A percentile compares a stretch with the other conserved stretches of the same genome.
These are phyloP conservation scores for Oidiodendron maius DNA, from an alignment of 495 filamentous ascomycete genomes.

Conservation along the genomic window DNA sequence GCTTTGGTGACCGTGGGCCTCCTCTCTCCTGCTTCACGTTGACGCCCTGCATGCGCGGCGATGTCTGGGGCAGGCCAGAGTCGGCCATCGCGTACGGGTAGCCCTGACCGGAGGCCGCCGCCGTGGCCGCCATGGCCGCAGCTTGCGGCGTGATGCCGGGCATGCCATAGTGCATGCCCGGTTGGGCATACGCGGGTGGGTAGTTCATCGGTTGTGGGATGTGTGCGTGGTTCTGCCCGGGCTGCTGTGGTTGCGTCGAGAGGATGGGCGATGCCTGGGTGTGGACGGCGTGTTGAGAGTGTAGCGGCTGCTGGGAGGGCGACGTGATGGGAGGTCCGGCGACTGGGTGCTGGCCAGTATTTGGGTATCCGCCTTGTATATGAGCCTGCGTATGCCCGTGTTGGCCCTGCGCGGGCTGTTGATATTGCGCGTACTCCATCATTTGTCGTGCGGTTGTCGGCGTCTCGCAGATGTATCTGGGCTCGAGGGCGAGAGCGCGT, in stretches of 20 bases:
- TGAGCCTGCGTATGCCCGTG: constrained; percentile 48
- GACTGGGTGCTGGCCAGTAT: constrained; percentile 36
- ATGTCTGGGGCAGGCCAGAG: constrained; percentile 47
- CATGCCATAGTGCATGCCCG: constrained; percentile 56
- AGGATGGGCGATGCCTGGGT: constrained; percentile 53
- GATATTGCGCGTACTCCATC: constrained; percentile 69
- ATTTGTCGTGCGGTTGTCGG: constrained; percentile 36
- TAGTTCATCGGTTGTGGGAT: constrained; percentile 49
- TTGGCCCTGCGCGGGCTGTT: constrained; percentile 46
- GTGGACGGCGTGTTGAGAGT: constrained; percentile 49
- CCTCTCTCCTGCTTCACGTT: constrained; percentile 51
- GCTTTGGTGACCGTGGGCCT: constrained; percentile 51
- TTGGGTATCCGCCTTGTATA: constrained; percentile 41
- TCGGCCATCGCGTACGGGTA: constrained; percentile 51
- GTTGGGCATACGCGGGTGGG: constrained; percentile 48
- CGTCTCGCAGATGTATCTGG: constrained; percentile 11
- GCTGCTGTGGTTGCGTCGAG: constrained; percentile 51
- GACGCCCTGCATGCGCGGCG: constrained; percentile 48
- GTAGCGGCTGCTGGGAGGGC: constrained; percentile 48
- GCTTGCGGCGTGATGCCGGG: constrained; percentile 49
- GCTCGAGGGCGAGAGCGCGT: too few species aligned
- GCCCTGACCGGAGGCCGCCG: constrained; percentile 59
- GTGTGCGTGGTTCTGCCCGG: constrained; percentile 47
- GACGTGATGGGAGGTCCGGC: constrained; percentile 47
- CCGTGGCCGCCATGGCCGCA: constrained; percentile 64